Percentiles rank a stretch among this genome's conserved stretches.
phyloP scores from a whole-genome alignment of 2,329 filamentous ascomycete species.

The Botrytis paeoniae region DNA sequence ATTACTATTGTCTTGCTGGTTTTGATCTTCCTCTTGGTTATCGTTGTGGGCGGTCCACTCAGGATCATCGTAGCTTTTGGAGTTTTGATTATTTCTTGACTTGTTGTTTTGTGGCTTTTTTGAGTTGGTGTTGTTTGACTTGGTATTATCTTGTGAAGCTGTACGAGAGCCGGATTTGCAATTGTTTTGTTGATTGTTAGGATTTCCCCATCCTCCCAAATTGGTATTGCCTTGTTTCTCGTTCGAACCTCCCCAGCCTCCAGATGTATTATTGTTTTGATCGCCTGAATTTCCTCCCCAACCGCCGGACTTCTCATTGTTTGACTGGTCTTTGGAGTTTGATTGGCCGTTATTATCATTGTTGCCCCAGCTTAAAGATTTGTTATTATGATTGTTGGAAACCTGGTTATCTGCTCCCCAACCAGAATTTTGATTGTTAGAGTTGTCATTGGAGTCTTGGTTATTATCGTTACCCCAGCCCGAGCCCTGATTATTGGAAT shows the following conservation, averaged over 20 bases:
- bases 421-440: constrained; percentile 4
- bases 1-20: not conserved
- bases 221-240: constrained; percentile 16
- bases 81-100: not conserved
- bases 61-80: not conserved
- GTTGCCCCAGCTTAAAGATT: constrained; percentile 3
- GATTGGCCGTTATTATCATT: constrained; percentile 1
- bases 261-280: not conserved
- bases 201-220: constrained; percentile 12
- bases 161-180: constrained; percentile 21
- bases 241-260: constrained; percentile 1
- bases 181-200: constrained; percentile 9
- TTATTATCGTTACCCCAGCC: constrained; percentile 11
- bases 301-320: constrained; percentile 15
- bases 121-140: not conserved
- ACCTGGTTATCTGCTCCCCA: constrained; percentile 6
- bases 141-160: not conserved
- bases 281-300: constrained; percentile 18
- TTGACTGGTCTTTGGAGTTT: constrained; percentile 1
- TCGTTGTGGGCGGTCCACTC: constrained; percentile 1
- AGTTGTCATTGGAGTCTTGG: not conserved
- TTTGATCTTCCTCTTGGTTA: not conserved
- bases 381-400: constrained; percentile 5
- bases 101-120: not conserved
- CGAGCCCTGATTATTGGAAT: constrained; percentile 1